Base-by-base conservation (phyloP, 2,329 filamentous ascomycete species). In the Didymella exigua region DNA sequence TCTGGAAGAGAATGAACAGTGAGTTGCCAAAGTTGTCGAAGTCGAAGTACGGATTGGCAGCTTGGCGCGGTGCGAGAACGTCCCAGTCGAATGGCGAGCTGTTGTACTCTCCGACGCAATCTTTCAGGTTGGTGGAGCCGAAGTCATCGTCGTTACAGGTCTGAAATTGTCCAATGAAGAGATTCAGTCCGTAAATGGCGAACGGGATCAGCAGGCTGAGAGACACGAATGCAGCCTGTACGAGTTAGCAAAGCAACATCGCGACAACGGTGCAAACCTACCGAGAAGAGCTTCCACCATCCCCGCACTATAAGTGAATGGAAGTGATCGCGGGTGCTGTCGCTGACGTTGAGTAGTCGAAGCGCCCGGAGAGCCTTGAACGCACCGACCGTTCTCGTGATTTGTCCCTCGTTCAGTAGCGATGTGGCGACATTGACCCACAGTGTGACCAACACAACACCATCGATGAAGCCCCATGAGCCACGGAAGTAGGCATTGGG, bases 401-500 rank as follows among this genome's bases (percentile, higher is more conserved):
- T 88, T 51, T 88, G 88, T 36, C 91, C 91, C 62, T 96, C 89
- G 51, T 92, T 87, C 68, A 85, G 84, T 49, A 99, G 81, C 1
- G 93, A 86, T 0, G 93, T 95, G 41, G 88, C 80, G 44, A 99
- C 91, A 68, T 96, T 98, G 71, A 97, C 89, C 93, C 95, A 98
- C 8, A 99, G 84, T 0, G 95, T 98, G 51, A 96, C 79, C 47
- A 99, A 81, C 62, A 99, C 95, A 38, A 98, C 76, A 0, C 89
- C 91, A 70, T 99, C 95, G 61, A 99, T 97, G 58, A 96, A 87
- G 6, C 95, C 96, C 95, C 95, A 99, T 0, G 93, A 93, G 70
- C 93, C 93, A 66, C 95, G 88, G 73, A 97, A 91, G 72, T 96
- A 99, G 2, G 96, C 96, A 75, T 99, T 97, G 0, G 95, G 95